Conservation (phyloP, 441 rosid species). For the Daphne laureola region DNA sequence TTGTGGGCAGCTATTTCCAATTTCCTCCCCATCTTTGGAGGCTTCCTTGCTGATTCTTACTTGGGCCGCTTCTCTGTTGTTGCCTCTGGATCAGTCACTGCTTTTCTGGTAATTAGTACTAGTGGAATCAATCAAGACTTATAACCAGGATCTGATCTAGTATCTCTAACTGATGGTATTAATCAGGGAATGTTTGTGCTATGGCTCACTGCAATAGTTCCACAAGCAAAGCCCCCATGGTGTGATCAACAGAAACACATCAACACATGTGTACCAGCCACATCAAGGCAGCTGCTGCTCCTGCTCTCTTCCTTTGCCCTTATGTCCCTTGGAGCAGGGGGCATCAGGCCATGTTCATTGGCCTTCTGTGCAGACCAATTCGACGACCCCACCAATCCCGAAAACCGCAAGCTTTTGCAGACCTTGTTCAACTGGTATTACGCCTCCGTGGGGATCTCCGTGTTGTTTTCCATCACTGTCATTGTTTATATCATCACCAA, state of each 20-base stretch:
- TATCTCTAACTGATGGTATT: background rate
- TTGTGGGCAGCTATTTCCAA: conserved; percentile 32
- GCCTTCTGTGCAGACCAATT: conserved; percentile 49
- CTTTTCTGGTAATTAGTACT: conserved; percentile 25
- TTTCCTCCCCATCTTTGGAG: conserved; percentile 34
- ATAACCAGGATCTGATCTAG: background rate
- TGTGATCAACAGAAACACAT: conserved; percentile 9
- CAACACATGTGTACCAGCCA: conserved; percentile 19
- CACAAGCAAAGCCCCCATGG: conserved; percentile 26
- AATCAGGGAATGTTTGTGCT: conserved; percentile 34
- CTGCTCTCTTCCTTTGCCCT: conserved; percentile 27
- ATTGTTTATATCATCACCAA: conserved; percentile 28
- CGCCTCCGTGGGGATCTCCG: conserved; percentile 30
- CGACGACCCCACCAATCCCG: conserved; percentile 11
- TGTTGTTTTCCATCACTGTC: conserved; percentile 20
- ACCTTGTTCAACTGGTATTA: conserved; percentile 52
- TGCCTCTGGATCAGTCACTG: conserved; percentile 21
- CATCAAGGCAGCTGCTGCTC: conserved; percentile 19
- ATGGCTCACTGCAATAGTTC: conserved; percentile 38
- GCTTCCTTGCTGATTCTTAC: conserved; percentile 41
- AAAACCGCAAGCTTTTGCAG: conserved; percentile 18
- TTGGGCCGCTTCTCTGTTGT: conserved; percentile 39
- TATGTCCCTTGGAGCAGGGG: conserved; percentile 48
- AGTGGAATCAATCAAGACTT: background rate
- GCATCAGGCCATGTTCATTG: conserved; percentile 40